Evolutionary conservation across 805 yeast genomes (phyloP), one percentile per base, ranked within the genome.

Genomic region (baker's yeast (Saccharomyces cerevisiae)): DNA sequence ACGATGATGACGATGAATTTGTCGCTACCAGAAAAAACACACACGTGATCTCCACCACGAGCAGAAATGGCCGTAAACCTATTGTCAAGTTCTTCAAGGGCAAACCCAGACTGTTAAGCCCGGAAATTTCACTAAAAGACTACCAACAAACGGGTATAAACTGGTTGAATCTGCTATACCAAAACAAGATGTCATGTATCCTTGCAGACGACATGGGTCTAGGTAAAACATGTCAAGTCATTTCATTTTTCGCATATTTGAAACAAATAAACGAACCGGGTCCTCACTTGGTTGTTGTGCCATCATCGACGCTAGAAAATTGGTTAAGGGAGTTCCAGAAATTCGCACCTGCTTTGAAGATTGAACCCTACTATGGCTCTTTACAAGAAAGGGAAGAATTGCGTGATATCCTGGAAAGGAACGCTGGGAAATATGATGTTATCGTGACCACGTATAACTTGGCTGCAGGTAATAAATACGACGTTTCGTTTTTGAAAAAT

Each of bases 171-270:
- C 70, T 92, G 53, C 75, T 94, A 30, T 94, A 92, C 68, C 82
- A 81, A 55, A 82, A 86, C 65, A 78, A 82, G 17, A 76, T 94
- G 54, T 89, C 97, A 6, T 91, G 99, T 72, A 94, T 94, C 54
- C 75, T 94, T 50, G 99, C 99, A 0, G 99, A 94, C 73, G 99
- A 94, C 69, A 94, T 94, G 99, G 99, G 96, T 4, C 76, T 94
- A 50, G 99, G 99, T 56, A 94, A 94, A 68, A 94, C 99, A 0
- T 87, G 96, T 68, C 98, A 94, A 72, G 96, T 94, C 31, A 92
- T 94, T 71, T 79, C 97, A 6, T 94, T 94, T 66, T 73, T 94
- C 66, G 90, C 98, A 1, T 84, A 86, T 65, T 76, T 94, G 63
- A 89, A 89, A 65, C 85, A 87, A 61, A 71, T 70, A 29, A 68